Conservation (phyloP, 495 filamentous ascomycete species). For the Neurospora sp. region DNA sequence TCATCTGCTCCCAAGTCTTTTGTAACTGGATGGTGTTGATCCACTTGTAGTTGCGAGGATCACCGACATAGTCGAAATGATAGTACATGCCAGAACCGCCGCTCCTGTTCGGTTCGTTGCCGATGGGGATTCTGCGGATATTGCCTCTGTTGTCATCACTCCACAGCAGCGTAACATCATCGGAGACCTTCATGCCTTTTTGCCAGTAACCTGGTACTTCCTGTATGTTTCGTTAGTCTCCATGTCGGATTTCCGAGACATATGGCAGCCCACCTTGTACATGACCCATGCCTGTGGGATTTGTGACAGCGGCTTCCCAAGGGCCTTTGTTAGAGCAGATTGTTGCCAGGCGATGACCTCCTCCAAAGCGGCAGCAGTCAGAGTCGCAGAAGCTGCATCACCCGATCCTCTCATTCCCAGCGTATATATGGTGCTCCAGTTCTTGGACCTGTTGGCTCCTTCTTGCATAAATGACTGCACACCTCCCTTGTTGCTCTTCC, state of each 20-base stretch:
- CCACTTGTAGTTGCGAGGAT: constrained; percentile 51
- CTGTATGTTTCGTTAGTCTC: constrained; percentile 1
- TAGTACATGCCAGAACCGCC: constrained; percentile 59
- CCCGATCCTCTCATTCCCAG: constrained; percentile 57
- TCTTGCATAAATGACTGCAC: constrained; percentile 42
- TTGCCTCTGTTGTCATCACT: constrained; percentile 61
- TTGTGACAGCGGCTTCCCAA: constrained; percentile 33
- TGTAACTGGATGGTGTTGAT: constrained; percentile 52
- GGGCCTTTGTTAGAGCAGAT: constrained; percentile 34
- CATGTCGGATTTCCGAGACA: neutral
- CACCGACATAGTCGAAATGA: constrained; percentile 56
- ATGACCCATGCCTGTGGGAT: constrained; percentile 56
- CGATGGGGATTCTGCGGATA: constrained; percentile 47
- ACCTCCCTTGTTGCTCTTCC: constrained; percentile 46
- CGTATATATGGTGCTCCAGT: constrained; percentile 47
- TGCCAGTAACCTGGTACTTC: constrained; percentile 55
- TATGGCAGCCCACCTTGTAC: constrained; percentile 32
- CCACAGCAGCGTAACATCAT: constrained; percentile 57
- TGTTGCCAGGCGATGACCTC: constrained; percentile 45
- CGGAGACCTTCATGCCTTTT: constrained; percentile 48
- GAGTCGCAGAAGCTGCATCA: constrained; percentile 43
- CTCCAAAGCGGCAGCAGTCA: constrained; percentile 35
- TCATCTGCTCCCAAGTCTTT: constrained; percentile 44
- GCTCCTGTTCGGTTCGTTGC: constrained; percentile 39
- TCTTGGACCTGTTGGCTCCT: constrained; percentile 43